Base-by-base conservation (phyloP, 495 filamentous ascomycete species). In the Durotheca rogersii region DNA sequence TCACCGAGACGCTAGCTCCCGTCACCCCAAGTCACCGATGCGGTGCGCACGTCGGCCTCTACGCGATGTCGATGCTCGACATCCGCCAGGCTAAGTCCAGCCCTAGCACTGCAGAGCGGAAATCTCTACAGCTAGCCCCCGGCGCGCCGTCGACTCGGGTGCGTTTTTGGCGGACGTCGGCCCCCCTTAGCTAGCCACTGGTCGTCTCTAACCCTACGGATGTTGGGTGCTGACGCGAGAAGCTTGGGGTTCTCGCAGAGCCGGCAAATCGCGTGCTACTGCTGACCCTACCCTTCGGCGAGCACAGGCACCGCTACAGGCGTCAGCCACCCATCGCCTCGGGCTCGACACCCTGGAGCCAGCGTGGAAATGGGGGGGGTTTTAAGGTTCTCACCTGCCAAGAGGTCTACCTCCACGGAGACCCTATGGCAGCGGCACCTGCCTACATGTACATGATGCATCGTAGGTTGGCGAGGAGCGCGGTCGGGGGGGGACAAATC, bases 141-240 rank as follows among this genome's bases (percentile, higher is more conserved):
- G n/a, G n/a, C n/a, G n/a, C n/a, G n/a, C n/a, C 14, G 12, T 51
- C 30, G 47, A 23, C 30, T 51, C 37, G 37, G 20, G 2, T 4
- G 23, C 35, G 41, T 39, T 19, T 14, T 20, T 23, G 27, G 41
- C 30, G 30, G 34, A 14, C 25, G 46, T 25, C 7, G 12, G 29
- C 35, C 37, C 41, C 45, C 20, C 25, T 27, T 40, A n/a, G n/a
- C n/a, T n/a, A n/a, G n/a, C 43, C 32, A 41, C 42, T 29, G 18
- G 27, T 33, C 50, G 33, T 34, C 33, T 39, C 23, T 39, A 32
- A n/a, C 41, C 36, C 35, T 41, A 36, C 31, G 17, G 19, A 46
- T 49, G 56, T 50, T 59, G 50, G 47, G 56, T 60, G 57, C 57
- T 60, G 57, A 60, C 57, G 57, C 51, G 52, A 60, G 57, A 60